phyloP scores from a whole-genome alignment of 1,139 yeast species.

The Debaryomyces singareniensis region DNA sequence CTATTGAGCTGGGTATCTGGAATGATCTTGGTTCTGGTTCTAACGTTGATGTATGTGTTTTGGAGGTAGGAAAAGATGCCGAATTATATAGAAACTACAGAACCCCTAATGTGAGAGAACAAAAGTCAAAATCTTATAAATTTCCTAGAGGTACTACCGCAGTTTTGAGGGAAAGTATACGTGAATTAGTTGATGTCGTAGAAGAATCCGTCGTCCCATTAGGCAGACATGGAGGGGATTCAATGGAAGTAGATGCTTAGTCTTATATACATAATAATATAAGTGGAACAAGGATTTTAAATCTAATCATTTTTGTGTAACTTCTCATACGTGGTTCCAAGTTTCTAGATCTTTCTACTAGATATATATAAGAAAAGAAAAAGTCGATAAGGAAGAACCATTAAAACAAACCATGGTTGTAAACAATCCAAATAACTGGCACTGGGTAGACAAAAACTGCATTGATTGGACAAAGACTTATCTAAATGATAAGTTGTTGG shows the following conservation, averaged over 20 bases:
- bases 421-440: slow-evolving; percentile 59
- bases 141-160: slow-evolving; percentile 92
- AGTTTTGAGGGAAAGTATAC: slow-evolving; percentile 58
- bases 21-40: slow-evolving; percentile 98
- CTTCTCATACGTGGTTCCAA: slow-evolving; percentile 1
- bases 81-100: slow-evolving; percentile 76
- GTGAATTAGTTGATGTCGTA: slow-evolving; percentile 57
- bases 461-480: slow-evolving; percentile 82
- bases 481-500: slow-evolving; percentile 54
- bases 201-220: slow-evolving; percentile 55
- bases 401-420: slow-evolving; percentile 30
- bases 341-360: slow-evolving; percentile 13
- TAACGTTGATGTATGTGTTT: slow-evolving; percentile 92
- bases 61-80: slow-evolving; percentile 90
- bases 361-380: slow-evolving; percentile 1
- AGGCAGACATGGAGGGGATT: slow-evolving; percentile 29
- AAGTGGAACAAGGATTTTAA: neutral
- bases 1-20: slow-evolving; percentile 98
- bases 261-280: slow-evolving; percentile 1
- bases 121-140: slow-evolving; percentile 75
- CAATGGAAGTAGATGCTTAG: slow-evolving; percentile 72
- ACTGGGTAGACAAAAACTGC: slow-evolving; percentile 99
- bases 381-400: neutral
- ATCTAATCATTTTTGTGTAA: slow-evolving; percentile 2
- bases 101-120: slow-evolving; percentile 83